A percentile compares a stretch with the other conserved stretches of the same genome.
Evolutionary conservation across 805 yeast species (phyloP).

Genomic region (Barnettozyma botsteinii): DNA sequence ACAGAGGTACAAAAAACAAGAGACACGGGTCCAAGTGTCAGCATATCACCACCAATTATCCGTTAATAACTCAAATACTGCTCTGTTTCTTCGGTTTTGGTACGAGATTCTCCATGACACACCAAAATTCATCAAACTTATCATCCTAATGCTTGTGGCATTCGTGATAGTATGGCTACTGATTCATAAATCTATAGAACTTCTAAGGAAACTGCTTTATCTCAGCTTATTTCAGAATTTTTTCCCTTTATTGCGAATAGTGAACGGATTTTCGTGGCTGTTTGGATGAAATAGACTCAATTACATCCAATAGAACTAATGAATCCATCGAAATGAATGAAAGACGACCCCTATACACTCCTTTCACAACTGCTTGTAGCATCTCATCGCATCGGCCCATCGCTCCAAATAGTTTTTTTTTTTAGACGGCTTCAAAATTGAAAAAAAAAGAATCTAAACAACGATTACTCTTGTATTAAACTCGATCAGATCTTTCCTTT

Average conservation of each 20-base stretch:
- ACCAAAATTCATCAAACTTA: not conserved
- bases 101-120: constrained; percentile 1
- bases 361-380: too few species aligned
- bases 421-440: too few species aligned
- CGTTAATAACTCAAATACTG: not conserved
- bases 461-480: too few species aligned
- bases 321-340: not conserved
- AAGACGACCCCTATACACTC: too few species aligned
- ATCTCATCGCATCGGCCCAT: too few species aligned
- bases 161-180: not conserved
- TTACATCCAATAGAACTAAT: too few species aligned
- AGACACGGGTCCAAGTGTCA: not conserved
- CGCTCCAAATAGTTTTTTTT: too few species aligned
- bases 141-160: not conserved
- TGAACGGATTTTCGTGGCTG: not conserved
- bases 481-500: too few species aligned
- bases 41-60: not conserved
- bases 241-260: not conserved
- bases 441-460: too few species aligned
- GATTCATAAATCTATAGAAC: not conserved
- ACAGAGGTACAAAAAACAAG: not conserved
- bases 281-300: not conserved
- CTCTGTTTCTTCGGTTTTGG: not conserved
- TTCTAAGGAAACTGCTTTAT: not conserved
- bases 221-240: not conserved